Base-by-base conservation (phyloP, 2,329 filamentous ascomycete species). In the Trichoderma oligosporum region DNA sequence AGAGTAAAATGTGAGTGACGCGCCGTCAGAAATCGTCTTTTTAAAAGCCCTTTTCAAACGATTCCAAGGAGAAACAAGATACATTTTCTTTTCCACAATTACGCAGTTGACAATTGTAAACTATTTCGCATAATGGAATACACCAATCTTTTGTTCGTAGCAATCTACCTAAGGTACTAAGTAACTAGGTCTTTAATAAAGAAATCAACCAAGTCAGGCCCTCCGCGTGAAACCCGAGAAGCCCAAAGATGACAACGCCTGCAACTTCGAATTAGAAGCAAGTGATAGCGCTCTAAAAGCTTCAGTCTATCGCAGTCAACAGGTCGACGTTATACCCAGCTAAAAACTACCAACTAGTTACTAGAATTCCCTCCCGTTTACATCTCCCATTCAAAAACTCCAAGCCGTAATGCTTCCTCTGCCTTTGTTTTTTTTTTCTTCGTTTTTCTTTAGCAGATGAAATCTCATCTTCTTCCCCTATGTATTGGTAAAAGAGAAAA, bases 211-310 rank as follows among this genome's bases (percentile, higher is more conserved):
- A n/a, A n/a, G n/a, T n/a, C n/a, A n/a, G n/a, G n/a, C n/a, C n/a
- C n/a, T n/a, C n/a, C n/a, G n/a, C n/a, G n/a, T n/a, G n/a, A n/a
- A n/a, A n/a, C n/a, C n/a, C n/a, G n/a, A n/a, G n/a, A n/a, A n/a
- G n/a, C n/a, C n/a, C n/a, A n/a, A n/a, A n/a, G n/a, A n/a, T n/a
- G n/a, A n/a, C n/a, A n/a, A n/a, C n/a, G n/a, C n/a, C n/a, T n/a
- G n/a, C n/a, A n/a, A 71, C 70, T 4, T 79, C 79, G 64, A 75
- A 79, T 31, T 6, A 11, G 27, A 5, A 6, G 27, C 27, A 31
- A 5, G 27, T 31, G 27, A 6, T 31, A 5, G 27, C 27, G 27
- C 27, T 31, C 27, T 11, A 31, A 31, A 31, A 11, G n/a, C n/a
- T 11, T 31, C 27, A 31, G 42, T 76, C 14, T 71, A 70, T 7